phyloP scores from a whole-genome alignment of 345 rosid species.

The Eucalyptus victrix region DNA sequence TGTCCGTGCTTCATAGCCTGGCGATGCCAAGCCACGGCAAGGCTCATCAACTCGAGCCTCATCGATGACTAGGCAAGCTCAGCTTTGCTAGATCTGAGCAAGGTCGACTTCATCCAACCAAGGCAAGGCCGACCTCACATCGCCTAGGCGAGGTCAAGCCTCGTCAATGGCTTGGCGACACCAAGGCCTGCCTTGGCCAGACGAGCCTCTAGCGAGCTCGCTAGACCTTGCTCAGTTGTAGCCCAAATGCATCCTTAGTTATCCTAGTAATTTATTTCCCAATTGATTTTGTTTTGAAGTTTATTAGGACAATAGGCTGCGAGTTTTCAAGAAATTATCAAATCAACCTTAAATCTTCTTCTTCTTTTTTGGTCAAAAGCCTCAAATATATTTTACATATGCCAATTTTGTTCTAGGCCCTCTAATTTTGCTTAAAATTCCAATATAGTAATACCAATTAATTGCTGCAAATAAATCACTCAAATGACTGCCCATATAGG shows the following conservation, averaged over 20 bases:
- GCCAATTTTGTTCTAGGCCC: too few relatives aligned
- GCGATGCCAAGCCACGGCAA: accelerated
- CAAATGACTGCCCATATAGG: too few relatives aligned
- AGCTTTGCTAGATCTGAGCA: too few relatives aligned
- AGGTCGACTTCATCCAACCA: too few relatives aligned
- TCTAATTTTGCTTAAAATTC: not conserved
- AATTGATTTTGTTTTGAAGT: not conserved
- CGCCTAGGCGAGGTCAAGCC: too few relatives aligned
- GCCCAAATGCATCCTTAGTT: too few relatives aligned
- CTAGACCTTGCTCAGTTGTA: accelerated
- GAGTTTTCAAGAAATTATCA: not conserved
- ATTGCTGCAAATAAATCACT: not conserved
- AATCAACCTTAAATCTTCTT: not conserved
- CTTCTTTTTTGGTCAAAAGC: not conserved
- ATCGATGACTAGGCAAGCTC: too few relatives aligned
- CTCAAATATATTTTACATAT: too few relatives aligned
- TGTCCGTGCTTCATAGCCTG: too few relatives aligned
- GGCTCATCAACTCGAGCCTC: too few relatives aligned
- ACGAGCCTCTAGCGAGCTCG: accelerated
- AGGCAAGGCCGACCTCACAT: accelerated
- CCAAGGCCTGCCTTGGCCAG: too few relatives aligned
- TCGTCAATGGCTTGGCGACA: accelerated
- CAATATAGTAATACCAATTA: not conserved
- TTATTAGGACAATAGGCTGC: too few relatives aligned
- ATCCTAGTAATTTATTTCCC: not conserved